These are phyloP conservation scores for Olyra latifolia DNA, from an alignment of 176 grass and related monocot genomes.

Conservation along the genomic window DNA sequence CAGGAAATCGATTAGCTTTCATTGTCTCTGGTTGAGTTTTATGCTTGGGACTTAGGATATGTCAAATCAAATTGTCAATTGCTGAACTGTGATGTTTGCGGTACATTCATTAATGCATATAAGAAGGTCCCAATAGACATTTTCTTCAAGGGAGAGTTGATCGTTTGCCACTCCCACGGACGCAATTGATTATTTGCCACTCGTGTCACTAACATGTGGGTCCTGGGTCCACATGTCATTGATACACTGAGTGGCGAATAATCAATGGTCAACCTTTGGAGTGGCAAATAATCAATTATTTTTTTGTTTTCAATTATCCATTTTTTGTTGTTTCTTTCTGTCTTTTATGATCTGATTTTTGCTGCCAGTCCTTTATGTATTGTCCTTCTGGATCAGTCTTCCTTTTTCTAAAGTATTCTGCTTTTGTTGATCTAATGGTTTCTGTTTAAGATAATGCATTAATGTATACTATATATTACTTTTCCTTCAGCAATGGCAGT, in stretches of 20 bases:
- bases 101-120: background rate
- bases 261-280: too few species aligned
- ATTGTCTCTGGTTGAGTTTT: background rate
- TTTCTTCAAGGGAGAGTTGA: background rate
- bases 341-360: background rate
- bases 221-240: too few species aligned
- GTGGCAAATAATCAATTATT: too few species aligned
- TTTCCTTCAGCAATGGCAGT: constrained; percentile 52
- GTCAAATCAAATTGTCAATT: background rate
- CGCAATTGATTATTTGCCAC: too few species aligned
- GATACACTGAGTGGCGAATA: too few species aligned
- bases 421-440: background rate
- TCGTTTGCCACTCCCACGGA: too few species aligned
- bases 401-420: too few species aligned
- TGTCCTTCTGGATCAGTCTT: background rate
- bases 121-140: background rate
- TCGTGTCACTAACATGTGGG: too few species aligned
- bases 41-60: background rate
- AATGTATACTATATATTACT: background rate
- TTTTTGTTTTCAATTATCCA: background rate
- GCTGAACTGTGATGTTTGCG: background rate
- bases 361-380: background rate
- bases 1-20: background rate
- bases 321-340: background rate
- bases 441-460: background rate